A percentile compares a stretch with the other conserved stretches of the same genome.
These are phyloP conservation scores for Dichotomocladium elegans DNA, from an alignment of 371 early-diverging fungal genomes.

Conservation along the genomic window DNA sequence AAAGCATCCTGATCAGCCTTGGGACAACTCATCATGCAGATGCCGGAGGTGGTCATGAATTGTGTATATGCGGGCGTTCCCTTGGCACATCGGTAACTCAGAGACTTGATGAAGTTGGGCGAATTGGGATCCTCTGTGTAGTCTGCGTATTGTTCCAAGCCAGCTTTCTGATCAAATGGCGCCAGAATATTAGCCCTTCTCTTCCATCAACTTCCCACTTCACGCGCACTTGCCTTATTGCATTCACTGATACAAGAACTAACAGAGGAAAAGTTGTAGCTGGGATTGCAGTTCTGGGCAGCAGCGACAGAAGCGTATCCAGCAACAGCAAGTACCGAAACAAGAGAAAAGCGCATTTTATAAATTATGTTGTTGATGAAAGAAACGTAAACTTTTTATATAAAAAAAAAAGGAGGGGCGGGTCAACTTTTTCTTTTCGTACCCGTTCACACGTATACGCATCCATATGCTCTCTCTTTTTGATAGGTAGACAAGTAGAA, in stretches of 20 bases:
- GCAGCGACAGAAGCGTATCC: conserved; percentile 13
- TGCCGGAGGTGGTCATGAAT: conserved; percentile 35
- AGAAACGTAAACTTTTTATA: no score
- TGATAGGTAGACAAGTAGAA: no score
- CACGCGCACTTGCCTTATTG: conserved; percentile 25
- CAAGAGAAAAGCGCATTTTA: conserved; percentile 2
- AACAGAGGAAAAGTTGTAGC: conserved; percentile 23
- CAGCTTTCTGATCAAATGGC: conserved; percentile 12
- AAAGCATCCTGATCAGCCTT: conserved; percentile 20
- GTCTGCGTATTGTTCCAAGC: conserved; percentile 17
- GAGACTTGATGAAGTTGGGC: conserved; percentile 27
- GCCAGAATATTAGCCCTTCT: background rate
- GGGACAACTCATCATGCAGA: conserved; percentile 30
- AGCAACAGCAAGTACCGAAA: conserved; percentile 5
- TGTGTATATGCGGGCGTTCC: conserved; percentile 21
- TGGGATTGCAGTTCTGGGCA: conserved; percentile 30
- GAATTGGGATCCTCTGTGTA: conserved; percentile 28
- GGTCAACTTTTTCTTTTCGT: no score
- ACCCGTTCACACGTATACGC: no score
- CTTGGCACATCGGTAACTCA: conserved; percentile 20
- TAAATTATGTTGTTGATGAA: no score
- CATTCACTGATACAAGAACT: conserved; percentile 29
- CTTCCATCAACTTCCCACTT: background rate
- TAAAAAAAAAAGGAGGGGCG: no score
- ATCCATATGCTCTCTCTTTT: no score